phyloP scores from a whole-genome alignment of 2,329 filamentous ascomycete genomes.

The Ascomycota sp. region DNA sequence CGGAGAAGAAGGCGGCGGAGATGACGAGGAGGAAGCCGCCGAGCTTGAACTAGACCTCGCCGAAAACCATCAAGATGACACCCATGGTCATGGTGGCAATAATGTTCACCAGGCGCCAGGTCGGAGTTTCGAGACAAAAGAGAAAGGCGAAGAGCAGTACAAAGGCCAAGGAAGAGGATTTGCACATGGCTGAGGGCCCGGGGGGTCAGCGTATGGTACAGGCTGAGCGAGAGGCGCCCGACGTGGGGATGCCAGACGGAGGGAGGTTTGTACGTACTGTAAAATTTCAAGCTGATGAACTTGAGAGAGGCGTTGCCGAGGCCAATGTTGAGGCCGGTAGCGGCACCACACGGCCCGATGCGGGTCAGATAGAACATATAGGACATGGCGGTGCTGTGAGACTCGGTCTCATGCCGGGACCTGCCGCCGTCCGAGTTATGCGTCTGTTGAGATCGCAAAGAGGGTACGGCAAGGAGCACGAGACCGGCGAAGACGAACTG shows the following conservation, averaged over 20 bases:
- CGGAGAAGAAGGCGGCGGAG: slow-evolving; percentile 80
- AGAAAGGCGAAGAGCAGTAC: slow-evolving; percentile 89
- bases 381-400: slow-evolving; percentile 50
- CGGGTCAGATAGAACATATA: slow-evolving; percentile 81
- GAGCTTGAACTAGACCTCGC: slow-evolving; percentile 74
- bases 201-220: slow-evolving; percentile 5
- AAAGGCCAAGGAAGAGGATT: slow-evolving; percentile 88
- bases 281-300: slow-evolving; percentile 92
- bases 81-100: slow-evolving; percentile 83
- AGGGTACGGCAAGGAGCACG: slow-evolving; percentile 67
- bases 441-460: slow-evolving; percentile 45
- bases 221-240: not conserved
- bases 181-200: slow-evolving; percentile 67
- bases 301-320: slow-evolving; percentile 89
- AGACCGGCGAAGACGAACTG: slow-evolving; percentile 65
- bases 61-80: slow-evolving; percentile 95
- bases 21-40: slow-evolving; percentile 86
- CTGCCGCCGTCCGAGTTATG: slow-evolving; percentile 27
- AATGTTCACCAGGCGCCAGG: slow-evolving; percentile 66
- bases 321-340: slow-evolving; percentile 89
- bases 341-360: slow-evolving; percentile 76
- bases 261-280: slow-evolving; percentile 36
- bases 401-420: slow-evolving; percentile 30
- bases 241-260: not conserved
- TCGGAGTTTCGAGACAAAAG: slow-evolving; percentile 77